Base-by-base conservation (phyloP, 768 basidiomycete genomes). In the Pisolithus tinctorius region DNA sequence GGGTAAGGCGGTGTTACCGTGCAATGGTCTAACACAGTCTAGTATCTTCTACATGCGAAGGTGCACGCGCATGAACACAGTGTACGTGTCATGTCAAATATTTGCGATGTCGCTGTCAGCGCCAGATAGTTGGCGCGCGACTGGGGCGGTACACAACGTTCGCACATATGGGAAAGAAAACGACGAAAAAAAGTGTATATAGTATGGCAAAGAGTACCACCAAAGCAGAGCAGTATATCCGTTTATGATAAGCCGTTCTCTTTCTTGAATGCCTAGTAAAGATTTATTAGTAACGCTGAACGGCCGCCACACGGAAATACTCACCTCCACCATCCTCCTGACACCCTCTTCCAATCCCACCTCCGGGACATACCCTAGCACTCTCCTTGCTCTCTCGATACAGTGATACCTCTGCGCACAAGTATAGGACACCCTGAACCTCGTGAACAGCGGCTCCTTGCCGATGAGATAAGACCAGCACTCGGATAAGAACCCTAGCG, bases 291-390 rank as follows among this genome's bases (percentile, higher is more conserved):
- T 0, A 29, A 27, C 30, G 30, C n/a, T 6, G 25, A n/a, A n/a
- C 23, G 4, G 1, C 31, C 25, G n/a, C 23, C 10, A 4, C n/a
- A 49, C 41, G 17, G 36, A 3, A 23, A 34, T 20, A 69, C 84
- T 52, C 58, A 88, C 88, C 66, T 86, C 84, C 3, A 92, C 79
- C 67, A 83, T 88, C 56, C 75, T 75, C 69, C 80, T 78, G 46
- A 96, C 77, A 26, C 93, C 96, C 56, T 98, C 94, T 59, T 91
- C 84, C 11, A 98, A 58, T 2, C 93, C 87, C 6, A 95, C 83
- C 52, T 89, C 71, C 0, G 96, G 96, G 66, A 93, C 92, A 68
- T 99, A 99, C 1, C 93, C 94, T 39, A 99, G 73, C 54, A 98
- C 79, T 52, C 93, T 72, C 58, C 93, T 75, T 9, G 95, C 88